A percentile compares a stretch with the other conserved stretches of the same genome.
These are phyloP conservation scores for Cladorrhinum sp. DNA, from an alignment of 2,329 filamentous ascomycete genomes.

Conservation along the genomic window DNA sequence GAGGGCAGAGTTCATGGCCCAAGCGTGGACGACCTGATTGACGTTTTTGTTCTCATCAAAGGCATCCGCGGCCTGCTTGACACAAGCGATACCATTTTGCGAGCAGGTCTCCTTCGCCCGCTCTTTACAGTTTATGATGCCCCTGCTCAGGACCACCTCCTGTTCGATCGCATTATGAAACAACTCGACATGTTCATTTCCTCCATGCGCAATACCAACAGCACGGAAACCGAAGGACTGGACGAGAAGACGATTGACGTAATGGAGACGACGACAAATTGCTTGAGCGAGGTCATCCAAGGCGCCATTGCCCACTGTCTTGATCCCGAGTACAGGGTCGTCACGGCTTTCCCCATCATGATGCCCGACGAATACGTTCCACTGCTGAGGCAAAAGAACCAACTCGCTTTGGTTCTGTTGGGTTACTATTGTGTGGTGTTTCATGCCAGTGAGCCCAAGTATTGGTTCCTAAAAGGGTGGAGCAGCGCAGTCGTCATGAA, in stretches of 20 bases:
- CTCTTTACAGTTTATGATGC: constrained; percentile 13
- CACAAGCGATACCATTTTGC: constrained; percentile 17
- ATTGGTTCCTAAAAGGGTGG: constrained; percentile 27
- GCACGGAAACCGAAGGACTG: neutral
- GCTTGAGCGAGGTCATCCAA: constrained; percentile 11
- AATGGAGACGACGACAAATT: constrained; percentile 17
- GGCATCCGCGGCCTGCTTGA: constrained; percentile 23
- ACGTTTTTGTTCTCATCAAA: constrained; percentile 24
- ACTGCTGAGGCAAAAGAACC: constrained; percentile 22
- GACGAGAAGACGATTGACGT: constrained; percentile 12
- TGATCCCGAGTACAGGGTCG: constrained; percentile 22
- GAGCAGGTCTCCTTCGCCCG: constrained; percentile 18
- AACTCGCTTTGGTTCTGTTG: constrained; percentile 22
- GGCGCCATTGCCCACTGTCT: constrained; percentile 4
- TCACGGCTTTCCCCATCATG: constrained; percentile 24
- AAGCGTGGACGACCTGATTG: constrained; percentile 22
- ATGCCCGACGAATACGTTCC: constrained; percentile 19
- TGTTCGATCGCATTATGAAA: constrained; percentile 12
- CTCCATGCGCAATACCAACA: constrained; percentile 1
- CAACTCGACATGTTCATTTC: constrained; percentile 15
- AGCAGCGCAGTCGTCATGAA: constrained; percentile 19
- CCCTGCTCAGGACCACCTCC: constrained; percentile 5
- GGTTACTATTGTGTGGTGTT: constrained; percentile 26
- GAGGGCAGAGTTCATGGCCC: constrained; percentile 1
- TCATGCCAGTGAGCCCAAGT: constrained; percentile 18